These are phyloP conservation scores for Trichosporon sp. DNA, from an alignment of 1,284 basidiomycete genomes.

Conservation along the genomic window DNA sequence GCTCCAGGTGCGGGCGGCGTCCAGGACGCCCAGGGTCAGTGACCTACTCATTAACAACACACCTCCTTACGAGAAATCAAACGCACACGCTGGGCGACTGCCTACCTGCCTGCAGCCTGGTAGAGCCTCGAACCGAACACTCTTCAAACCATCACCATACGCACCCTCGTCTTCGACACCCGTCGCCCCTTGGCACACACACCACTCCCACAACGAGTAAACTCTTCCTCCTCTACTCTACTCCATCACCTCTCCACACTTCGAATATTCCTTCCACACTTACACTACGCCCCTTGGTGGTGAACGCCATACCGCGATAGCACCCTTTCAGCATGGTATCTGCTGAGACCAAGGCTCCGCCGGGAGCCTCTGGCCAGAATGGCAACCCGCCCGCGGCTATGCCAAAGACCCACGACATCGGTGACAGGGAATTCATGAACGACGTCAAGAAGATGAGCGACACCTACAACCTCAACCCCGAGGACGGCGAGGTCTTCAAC, in stretches of 20 bases:
- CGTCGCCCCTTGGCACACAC: neutral
- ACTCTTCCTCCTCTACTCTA: neutral
- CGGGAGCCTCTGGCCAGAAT: neutral
- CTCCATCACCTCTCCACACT: neutral
- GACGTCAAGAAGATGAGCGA: conserved; percentile 11
- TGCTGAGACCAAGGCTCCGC: neutral
- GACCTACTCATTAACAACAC: neutral
- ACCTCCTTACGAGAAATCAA: neutral
- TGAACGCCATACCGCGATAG: neutral
- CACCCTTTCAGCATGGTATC: neutral
- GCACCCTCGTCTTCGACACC: neutral
- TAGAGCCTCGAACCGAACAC: neutral
- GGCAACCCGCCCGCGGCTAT: neutral
- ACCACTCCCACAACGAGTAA: neutral
- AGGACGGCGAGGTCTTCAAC: conserved; percentile 9
- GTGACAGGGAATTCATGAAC: neutral
- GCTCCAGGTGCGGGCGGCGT: neutral
- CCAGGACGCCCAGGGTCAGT: neutral
- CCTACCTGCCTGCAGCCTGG: neutral
- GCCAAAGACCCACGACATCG: conserved; percentile 15
- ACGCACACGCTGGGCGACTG: neutral
- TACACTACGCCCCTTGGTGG: neutral
- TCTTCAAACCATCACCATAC: neutral
- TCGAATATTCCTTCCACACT: neutral
- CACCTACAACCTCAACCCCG: conserved; percentile 1